phyloP scores from a whole-genome alignment of 2,329 filamentous ascomycete genomes.

The Zymoseptoria tritici region DNA sequence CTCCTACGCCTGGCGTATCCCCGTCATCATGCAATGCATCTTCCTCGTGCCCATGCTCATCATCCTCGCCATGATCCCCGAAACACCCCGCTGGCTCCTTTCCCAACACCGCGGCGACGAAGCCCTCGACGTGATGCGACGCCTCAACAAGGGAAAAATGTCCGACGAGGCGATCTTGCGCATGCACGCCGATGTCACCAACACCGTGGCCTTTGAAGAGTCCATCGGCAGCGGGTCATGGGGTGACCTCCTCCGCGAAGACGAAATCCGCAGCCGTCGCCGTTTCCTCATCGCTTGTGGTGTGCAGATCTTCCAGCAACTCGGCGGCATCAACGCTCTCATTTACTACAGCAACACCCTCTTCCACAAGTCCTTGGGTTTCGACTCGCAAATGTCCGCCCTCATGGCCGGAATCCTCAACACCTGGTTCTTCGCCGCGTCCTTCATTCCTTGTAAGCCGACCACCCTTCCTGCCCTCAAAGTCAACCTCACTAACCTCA shows the following conservation, averaged over 20 bases:
- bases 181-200: slow-evolving; percentile 21
- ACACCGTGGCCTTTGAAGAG: slow-evolving; percentile 22
- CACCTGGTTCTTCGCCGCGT: slow-evolving; percentile 47
- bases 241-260: slow-evolving; percentile 24
- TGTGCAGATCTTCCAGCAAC: slow-evolving; percentile 24
- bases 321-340: slow-evolving; percentile 26
- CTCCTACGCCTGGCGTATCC: slow-evolving; percentile 37
- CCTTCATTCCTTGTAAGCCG: slow-evolving; percentile 35
- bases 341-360: slow-evolving; percentile 27
- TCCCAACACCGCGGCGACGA: slow-evolving; percentile 35
- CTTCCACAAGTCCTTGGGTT: slow-evolving; percentile 23
- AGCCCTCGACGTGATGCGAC: slow-evolving; percentile 29
- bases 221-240: slow-evolving; percentile 33
- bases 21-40: slow-evolving; percentile 37
- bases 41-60: slow-evolving; percentile 36
- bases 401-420: slow-evolving; percentile 30
- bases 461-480: too few relatives aligned
- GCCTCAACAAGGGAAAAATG: slow-evolving; percentile 23
- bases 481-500: neutral
- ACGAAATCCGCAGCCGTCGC: slow-evolving; percentile 23
- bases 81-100: slow-evolving; percentile 40
- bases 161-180: slow-evolving; percentile 18
- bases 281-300: slow-evolving; percentile 25
- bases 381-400: slow-evolving; percentile 18
- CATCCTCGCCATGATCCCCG: slow-evolving; percentile 35